phyloP scores from a whole-genome alignment of 139 green algal species.

The Chlamydomonas applanata region DNA sequence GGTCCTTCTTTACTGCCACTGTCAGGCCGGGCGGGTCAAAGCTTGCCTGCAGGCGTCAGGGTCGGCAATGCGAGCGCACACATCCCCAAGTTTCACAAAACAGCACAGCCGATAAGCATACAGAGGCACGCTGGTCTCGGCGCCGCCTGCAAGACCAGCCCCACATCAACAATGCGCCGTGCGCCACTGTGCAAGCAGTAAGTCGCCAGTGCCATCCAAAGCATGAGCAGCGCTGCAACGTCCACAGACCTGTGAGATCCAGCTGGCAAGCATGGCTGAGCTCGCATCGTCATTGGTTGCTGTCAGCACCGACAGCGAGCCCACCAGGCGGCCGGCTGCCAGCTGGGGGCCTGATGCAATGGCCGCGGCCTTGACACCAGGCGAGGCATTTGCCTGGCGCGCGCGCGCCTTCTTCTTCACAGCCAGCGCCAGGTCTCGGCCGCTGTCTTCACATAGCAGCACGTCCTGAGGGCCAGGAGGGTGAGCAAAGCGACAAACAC shows the following conservation, averaged over 20 bases:
- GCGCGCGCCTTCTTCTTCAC: conserved; percentile 61
- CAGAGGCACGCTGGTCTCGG: too few relatives aligned
- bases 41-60: conserved; percentile 73
- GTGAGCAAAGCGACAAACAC: too few relatives aligned
- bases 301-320: conserved; percentile 88
- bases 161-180: too few relatives aligned
- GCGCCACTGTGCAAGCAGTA: too few relatives aligned
- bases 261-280: conserved; percentile 89
- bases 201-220: too few relatives aligned
- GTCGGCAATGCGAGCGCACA: too few relatives aligned
- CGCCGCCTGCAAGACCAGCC: too few relatives aligned
- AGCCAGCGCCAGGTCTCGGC: conserved; percentile 80
- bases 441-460: conserved; percentile 85
- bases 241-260: conserved; percentile 78
- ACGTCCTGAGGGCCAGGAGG: conserved; percentile 54
- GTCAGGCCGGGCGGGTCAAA: conserved; percentile 92
- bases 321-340: conserved; percentile 88
- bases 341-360: conserved; percentile 38
- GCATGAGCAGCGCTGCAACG: too few relatives aligned
- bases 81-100: too few relatives aligned
- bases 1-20: conserved; percentile 91
- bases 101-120: too few relatives aligned
- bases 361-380: conserved; percentile 1
- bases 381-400: conserved; percentile 14
- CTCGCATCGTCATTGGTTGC: conserved; percentile 73